Evolutionary conservation across 805 yeast species (phyloP).

Genomic region (Barnettozyma botsteinii): DNA sequence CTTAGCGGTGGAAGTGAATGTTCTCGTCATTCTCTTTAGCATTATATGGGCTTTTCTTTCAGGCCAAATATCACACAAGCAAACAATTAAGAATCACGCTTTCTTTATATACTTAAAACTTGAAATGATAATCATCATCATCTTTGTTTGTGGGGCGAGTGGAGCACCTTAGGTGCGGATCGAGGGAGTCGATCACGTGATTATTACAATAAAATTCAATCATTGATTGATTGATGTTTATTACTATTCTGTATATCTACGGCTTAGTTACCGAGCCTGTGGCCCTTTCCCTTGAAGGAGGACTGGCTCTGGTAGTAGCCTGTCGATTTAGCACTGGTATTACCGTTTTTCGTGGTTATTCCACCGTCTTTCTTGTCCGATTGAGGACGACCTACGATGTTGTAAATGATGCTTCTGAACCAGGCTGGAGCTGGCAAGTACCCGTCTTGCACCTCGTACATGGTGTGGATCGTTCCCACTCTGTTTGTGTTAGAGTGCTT

Average conservation of each 20-base stretch:
- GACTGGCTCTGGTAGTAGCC: constrained; percentile 10
- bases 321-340: constrained; percentile 13
- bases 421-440: constrained; percentile 50
- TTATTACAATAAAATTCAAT: no score
- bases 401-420: constrained; percentile 29
- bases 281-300: constrained; percentile 34
- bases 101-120: no score
- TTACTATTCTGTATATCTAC: not conserved
- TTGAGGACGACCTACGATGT: constrained; percentile 11
- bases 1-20: constrained; percentile 15
- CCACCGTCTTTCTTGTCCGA: constrained; percentile 12
- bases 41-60: no score
- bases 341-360: not conserved
- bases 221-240: no score
- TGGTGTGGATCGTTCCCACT: constrained; percentile 27
- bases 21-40: constrained; percentile 25
- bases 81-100: no score
- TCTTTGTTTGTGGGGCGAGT: no score
- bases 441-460: constrained; percentile 42
- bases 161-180: no score
- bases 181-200: no score
- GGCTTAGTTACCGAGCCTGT: constrained; percentile 29
- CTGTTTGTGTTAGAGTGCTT: constrained; percentile 23
- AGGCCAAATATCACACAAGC: no score
- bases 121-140: no score